Evolutionary conservation across 2,329 filamentous ascomycete genomes (phyloP), one percentile per base, ranked within the genome.

Genomic region (Hypoxylon sp.): DNA sequence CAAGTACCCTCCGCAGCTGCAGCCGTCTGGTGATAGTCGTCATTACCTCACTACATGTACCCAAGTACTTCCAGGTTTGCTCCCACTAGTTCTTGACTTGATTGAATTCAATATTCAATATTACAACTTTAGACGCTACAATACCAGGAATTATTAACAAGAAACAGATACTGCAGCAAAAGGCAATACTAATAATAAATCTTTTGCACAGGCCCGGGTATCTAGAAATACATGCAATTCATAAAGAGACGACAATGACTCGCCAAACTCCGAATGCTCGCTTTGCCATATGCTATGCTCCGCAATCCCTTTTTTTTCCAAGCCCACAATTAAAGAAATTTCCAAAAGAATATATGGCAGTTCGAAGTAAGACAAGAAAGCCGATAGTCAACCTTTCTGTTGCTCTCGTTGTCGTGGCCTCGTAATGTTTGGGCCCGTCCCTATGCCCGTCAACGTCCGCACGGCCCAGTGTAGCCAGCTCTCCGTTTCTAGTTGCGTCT

Each of bases 381-480:
- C 7, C 5, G 27, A 47, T 19, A 21, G 19, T 41, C 19, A 29
- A 57, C 27, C 1, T 11, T 52, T 25, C 16, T 43, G 30, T 34
- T 58, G 32, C 25, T 34, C 61, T 62, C 64, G 53, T 29, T 46
- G 50, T 66, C 72, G 72, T 65, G 67, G 68, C 63, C 72, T 78
- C 76, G 81, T 80, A 52, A 89, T 86, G 69, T 88, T 87, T 16
- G 86, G 86, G 4, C 86, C 85, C 0, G 85, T 88, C 12, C 87
- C 87, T 46, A 89, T 84, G 2, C 87, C 87, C 3, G 87, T 88
- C 70, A 88, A 59, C 32, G 87, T 85, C 77, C 88, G 82, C 39
- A 89, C 84, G 46, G 89, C 78, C 89, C 89, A 91, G 65, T 87
- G 83, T 74, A 87, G 71, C 86, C 86, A 89, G 72, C 87, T 87